Evolutionary conservation across 2,329 filamentous ascomycete species (phyloP), one percentile per base, ranked within the genome.

Genomic region (Colletotrichum tropicale): DNA sequence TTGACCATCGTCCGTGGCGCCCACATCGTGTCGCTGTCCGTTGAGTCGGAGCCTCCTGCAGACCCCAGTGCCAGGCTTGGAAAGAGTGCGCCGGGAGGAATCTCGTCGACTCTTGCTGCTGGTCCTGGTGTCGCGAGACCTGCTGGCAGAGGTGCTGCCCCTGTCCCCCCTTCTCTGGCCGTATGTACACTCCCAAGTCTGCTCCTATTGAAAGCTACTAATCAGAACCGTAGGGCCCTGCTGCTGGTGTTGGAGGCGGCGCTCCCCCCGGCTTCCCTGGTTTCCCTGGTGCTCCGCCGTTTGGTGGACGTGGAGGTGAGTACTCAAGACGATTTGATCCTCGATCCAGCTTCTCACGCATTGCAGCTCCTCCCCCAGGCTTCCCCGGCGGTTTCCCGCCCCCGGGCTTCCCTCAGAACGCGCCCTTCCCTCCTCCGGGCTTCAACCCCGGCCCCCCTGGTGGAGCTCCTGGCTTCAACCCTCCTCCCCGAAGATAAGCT

Each of bases 1-100:
- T 90, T 99, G 78, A 96, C 95, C 21, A 99, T 99, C 80, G 92
- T 99, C 78, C 95, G 97, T 81, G 97, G 97, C 81, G 95, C 96
- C 73, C 94, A 98, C 80, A 97, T 99, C 77, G 95, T 99, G 78
- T 98, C 96, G 26, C 92, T 98, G 77, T 98, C 96, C 10, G 96
- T 98, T 78, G 98, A 99, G 83, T 98, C 96, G 74, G 96, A 97
- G 71, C 97, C 97, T 62, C 96, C 98, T 12, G 95, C 96, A 81
- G 97, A 99, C 82, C 96, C 97, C 70, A 95, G 96, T 80, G 93
- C 96, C 65, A 92, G 97, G 86, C 91, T 99, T 77, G 97, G 96
- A 82, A 94, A 94, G 85, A 92, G 91, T 78, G 92, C 92, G 34
- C 90, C 94, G 36, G 91, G 93, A 76, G 94, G 93, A 74, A 89